Evolutionary conservation across 495 filamentous ascomycete genomes (phyloP), one percentile per base, ranked within the genome.

Genomic region (Hapsidospora chrysogenum): DNA sequence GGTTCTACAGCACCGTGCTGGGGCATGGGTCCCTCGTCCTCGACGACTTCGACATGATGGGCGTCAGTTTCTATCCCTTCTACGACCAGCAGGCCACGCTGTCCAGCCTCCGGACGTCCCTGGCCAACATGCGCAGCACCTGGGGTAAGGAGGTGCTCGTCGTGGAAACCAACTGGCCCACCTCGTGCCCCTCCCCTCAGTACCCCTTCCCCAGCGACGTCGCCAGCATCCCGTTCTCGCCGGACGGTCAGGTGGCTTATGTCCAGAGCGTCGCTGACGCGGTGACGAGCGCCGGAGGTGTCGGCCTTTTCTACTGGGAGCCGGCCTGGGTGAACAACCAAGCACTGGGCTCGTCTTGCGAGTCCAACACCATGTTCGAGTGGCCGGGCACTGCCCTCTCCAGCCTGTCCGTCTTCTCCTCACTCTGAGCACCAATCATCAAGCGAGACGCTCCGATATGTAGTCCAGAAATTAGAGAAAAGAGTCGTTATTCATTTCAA

Each of bases 61-160:
- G 75, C 9, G 68, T 81, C 2, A 76, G 72, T 1, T 81, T 70
- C 51, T 80, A 80, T 54, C 77, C 76, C 5, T 83, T 78, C 56
- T 80, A 68, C 38, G 63, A 57, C 46, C 50, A 52, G 0, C 49
- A 40, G 13, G 74, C 75, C 13, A 75, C 66, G 0, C 62, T 80
- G 3, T 45, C 64, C 0, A 50, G 61, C 10, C 62, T 80, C 40
- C 61, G 65, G 45, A 56, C 52, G 1, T 70, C 64, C 41, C 43
- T 81, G 38, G 60, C 50, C 2, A 73, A 74, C 37, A 64, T 80
- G 58, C 60, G 66, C 20, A 59, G 54, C 31, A 56, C 49, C 2
- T 80, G 72, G 54, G 58, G 54, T 3, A 80, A 80, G 50, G 54
- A 66, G 16, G 50, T 80, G 16, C 41, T 74, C 13, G 70, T 81